Conservation (phyloP, 2,329 filamentous ascomycete species). For the Penicillium fuscoglaucum region DNA sequence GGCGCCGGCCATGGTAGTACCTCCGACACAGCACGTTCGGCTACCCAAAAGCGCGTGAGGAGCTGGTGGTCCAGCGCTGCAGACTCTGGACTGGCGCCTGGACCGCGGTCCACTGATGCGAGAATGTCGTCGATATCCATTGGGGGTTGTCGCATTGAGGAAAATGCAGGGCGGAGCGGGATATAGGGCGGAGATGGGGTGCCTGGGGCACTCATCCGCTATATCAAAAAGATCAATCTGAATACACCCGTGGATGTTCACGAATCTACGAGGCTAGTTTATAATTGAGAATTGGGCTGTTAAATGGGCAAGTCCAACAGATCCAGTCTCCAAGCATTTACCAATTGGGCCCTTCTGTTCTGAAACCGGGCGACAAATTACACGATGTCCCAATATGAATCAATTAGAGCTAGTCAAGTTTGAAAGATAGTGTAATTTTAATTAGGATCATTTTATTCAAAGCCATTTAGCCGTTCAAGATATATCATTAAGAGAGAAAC, state of each 20-base stretch:
- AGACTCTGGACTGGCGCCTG: constrained; percentile 43
- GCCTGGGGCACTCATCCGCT: constrained; percentile 16
- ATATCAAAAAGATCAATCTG: not conserved
- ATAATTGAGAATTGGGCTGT: not conserved
- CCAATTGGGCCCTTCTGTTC: not conserved
- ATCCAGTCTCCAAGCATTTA: not conserved
- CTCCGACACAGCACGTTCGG: constrained; percentile 85
- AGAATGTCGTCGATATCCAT: constrained; percentile 85
- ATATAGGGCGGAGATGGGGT: constrained; percentile 40
- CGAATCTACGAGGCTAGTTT: not conserved
- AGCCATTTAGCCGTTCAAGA: not conserved
- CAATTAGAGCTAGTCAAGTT: not conserved
- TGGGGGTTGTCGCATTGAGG: constrained; percentile 25
- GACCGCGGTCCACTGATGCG: constrained; percentile 66
- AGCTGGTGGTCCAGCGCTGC: constrained; percentile 71
- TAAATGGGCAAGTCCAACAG: not conserved
- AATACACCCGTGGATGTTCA: not conserved
- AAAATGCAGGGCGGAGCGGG: constrained; percentile 25
- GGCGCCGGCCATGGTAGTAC: constrained; percentile 75
- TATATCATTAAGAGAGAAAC: constrained; percentile 16
- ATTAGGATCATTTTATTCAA: not conserved
- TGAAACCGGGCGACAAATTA: not conserved
- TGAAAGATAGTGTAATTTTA: not conserved
- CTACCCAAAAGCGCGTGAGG: constrained; percentile 88
- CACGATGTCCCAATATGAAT: not conserved